A percentile compares a stretch with the other conserved stretches of the same genome.
phyloP scores from a whole-genome alignment of 1,284 basidiomycete species.

The Rhodotorula sp. region DNA sequence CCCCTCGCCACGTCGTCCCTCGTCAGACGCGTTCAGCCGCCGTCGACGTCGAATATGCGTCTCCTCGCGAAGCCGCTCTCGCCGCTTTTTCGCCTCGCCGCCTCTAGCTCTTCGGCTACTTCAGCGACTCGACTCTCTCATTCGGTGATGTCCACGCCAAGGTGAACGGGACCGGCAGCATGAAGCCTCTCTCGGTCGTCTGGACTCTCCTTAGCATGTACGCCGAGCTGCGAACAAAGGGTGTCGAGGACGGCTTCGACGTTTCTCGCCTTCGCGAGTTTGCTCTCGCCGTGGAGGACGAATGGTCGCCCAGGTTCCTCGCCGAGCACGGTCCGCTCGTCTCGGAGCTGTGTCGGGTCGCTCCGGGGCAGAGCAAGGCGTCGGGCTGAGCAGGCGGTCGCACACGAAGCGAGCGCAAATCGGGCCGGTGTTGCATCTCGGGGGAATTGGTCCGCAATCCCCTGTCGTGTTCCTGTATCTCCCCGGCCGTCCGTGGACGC shows the following conservation, averaged over 20 bases:
- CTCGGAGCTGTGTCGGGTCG: background rate
- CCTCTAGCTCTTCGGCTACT: background rate
- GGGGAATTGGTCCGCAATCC: too few species aligned
- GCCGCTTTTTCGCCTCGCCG: background rate
- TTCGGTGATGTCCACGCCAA: background rate
- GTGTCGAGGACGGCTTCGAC: constrained; percentile 10
- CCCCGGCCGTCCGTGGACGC: too few species aligned
- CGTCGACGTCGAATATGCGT: too few species aligned
- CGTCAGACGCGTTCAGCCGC: too few species aligned
- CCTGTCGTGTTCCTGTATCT: too few species aligned
- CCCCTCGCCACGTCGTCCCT: too few species aligned
- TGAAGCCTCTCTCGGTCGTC: constrained; percentile 18
- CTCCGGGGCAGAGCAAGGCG: too few species aligned
- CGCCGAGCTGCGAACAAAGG: background rate
- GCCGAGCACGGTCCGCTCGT: constrained; percentile 11
- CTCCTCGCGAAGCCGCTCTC: background rate
- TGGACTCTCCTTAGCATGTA: constrained; percentile 20
- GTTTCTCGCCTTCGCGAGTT: background rate
- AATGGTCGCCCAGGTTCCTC: background rate
- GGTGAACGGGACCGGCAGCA: constrained; percentile 15
- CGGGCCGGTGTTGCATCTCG: too few species aligned
- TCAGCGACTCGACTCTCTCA: background rate
- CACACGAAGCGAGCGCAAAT: too few species aligned
- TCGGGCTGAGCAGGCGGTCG: too few species aligned
- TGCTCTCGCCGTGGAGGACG: background rate